These are phyloP conservation scores for Sungouiozyma ichnusensis DNA, from an alignment of 805 yeast species.

Conservation along the genomic window DNA sequence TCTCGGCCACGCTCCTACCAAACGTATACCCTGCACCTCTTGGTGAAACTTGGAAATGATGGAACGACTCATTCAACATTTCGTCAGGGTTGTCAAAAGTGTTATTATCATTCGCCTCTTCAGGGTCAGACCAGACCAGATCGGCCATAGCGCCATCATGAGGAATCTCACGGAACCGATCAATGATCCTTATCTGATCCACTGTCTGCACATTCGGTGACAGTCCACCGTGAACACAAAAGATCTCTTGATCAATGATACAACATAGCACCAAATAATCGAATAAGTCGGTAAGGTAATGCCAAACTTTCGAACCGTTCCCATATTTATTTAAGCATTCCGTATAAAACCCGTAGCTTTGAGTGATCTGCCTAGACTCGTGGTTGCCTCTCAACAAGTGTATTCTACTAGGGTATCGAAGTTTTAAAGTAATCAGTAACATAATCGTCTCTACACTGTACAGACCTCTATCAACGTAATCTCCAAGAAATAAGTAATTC, in stretches of 20 bases:
- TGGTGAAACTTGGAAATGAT: constrained; percentile 79
- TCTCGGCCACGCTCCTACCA: constrained; percentile 82
- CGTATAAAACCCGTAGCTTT: constrained; percentile 92
- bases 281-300: constrained; percentile 80
- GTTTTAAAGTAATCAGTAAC: constrained; percentile 66
- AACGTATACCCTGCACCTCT: constrained; percentile 98
- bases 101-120: constrained; percentile 49
- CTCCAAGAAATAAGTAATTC: constrained; percentile 86
- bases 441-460: constrained; percentile 90
- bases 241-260: constrained; percentile 78
- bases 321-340: constrained; percentile 91
- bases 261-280: constrained; percentile 85
- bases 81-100: constrained; percentile 11
- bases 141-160: constrained; percentile 99
- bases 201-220: constrained; percentile 91
- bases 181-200: constrained; percentile 84
- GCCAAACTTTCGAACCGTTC: constrained; percentile 65
- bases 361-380: constrained; percentile 93
- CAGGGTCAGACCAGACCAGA: constrained; percentile 97
- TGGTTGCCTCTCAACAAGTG: constrained; percentile 87
- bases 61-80: constrained; percentile 15
- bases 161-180: constrained; percentile 88
- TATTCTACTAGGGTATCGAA: constrained; percentile 80
- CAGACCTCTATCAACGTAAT: constrained; percentile 92
- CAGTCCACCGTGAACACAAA: constrained; percentile 95